Evolutionary conservation across 2,329 filamentous ascomycete genomes (phyloP), one percentile per base, ranked within the genome.

Genomic region (Curvularia sp.): DNA sequence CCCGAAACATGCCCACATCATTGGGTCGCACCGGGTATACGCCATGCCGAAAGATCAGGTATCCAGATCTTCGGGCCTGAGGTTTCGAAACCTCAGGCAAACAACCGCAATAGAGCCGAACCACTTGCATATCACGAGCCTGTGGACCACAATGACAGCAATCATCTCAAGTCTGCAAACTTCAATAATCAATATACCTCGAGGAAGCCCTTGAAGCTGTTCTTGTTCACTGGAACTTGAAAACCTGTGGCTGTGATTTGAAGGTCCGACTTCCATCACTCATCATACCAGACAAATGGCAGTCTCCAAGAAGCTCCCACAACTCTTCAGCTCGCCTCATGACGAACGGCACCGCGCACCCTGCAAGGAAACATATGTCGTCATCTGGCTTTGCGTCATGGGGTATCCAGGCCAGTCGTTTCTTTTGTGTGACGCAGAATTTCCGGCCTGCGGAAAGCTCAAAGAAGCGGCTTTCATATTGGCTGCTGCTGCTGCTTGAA

Each of bases 51-150:
- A 38, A 43, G n/a, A 53, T 45, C 48, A 59, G 36, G 53, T 48
- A 56, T 45, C 48, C 55, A 48, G 18, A 39, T 55, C 36, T 62
- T 60, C 32, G 34, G 47, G 65, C 51, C 60, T 65, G 30, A 63
- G 64, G 64, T 66, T 66, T 68, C 54, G 58, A 65, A 66, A 68
- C 63, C 53, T 57, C 36, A 61, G 55, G 57, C 60, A 55, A 49
- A 60, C 48, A 48, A 21, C 42, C 42, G 42, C 25, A 46, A 3
- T 46, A n/a, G 3, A 6, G 25, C 42, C 42, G 42, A 45, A 25
- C 15, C 42, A 43, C 21, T 18, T 10, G 8, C 4, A 1, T 46
- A 19, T 12, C 9, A 19, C 27, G 6, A 46, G 12, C 21, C 13
- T 5, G 25, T 25, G 10, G n/a, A 18, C 4, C 15, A 36, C 34